Conservation (phyloP, 257 asterid genomes). For the Solanum appendiculatum region DNA sequence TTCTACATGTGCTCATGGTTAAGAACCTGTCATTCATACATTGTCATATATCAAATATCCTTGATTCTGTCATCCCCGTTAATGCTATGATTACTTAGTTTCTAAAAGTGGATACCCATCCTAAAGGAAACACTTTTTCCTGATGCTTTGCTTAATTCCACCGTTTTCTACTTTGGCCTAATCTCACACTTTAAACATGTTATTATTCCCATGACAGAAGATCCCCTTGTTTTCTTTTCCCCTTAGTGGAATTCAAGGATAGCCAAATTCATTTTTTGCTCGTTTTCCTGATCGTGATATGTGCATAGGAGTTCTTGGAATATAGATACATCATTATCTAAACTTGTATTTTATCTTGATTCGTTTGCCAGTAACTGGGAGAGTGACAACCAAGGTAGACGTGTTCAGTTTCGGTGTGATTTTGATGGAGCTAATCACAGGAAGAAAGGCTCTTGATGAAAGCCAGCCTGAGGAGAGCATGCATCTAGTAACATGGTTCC, state of each 20-base stretch:
- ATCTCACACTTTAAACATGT: neutral
- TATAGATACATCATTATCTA: neutral
- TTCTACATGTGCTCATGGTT: neutral
- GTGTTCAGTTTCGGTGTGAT: slow-evolving; percentile 94
- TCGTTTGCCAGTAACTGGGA: slow-evolving; percentile 62
- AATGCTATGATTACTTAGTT: neutral
- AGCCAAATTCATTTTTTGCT: neutral
- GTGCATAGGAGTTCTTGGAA: neutral
- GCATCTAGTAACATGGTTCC: slow-evolving; percentile 97
- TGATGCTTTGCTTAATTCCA: neutral
- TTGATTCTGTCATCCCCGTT: neutral
- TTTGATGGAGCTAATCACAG: slow-evolving; percentile 88
- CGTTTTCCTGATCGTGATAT: neutral
- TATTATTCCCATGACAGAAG: neutral
- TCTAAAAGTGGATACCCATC: neutral
- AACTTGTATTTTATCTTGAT: slow-evolving; percentile 1
- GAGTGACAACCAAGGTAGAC: slow-evolving; percentile 92
- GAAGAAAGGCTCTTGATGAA: slow-evolving; percentile 86
- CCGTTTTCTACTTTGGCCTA: neutral
- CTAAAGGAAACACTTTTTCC: neutral
- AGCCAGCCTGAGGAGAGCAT: slow-evolving; percentile 90
- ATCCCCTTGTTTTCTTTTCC: neutral
- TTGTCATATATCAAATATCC: neutral
- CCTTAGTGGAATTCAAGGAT: neutral
- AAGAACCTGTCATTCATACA: neutral